phyloP scores from a whole-genome alignment of 805 yeast genomes.

The Pichia rugopelliculosa region DNA sequence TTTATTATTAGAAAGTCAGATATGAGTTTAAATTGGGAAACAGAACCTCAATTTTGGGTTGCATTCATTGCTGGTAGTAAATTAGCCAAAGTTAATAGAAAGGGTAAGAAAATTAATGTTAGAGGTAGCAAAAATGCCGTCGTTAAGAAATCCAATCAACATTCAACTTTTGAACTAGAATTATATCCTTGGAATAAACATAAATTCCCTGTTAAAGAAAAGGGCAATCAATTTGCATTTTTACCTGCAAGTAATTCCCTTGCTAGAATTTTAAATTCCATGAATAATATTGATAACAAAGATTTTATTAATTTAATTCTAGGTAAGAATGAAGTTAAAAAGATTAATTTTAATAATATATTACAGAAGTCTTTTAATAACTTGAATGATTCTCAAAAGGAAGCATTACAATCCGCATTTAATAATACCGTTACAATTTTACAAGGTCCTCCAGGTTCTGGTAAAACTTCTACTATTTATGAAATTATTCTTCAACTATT shows the following conservation, averaged over 20 bases:
- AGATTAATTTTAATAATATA: slow-evolving; percentile 48
- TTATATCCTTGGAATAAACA: slow-evolving; percentile 51
- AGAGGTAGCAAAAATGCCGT: slow-evolving; percentile 9
- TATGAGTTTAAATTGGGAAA: slow-evolving; percentile 26
- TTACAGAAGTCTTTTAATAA: slow-evolving; percentile 41
- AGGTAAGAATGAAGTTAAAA: slow-evolving; percentile 25
- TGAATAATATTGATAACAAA: slow-evolving; percentile 50
- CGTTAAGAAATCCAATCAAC: slow-evolving; percentile 6
- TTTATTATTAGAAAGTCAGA: slow-evolving; percentile 41
- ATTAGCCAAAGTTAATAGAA: slow-evolving; percentile 26
- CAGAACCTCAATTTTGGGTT: slow-evolving; percentile 45
- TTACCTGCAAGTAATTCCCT: slow-evolving; percentile 60
- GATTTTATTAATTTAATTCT: slow-evolving; percentile 34
- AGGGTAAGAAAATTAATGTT: slow-evolving; percentile 17
- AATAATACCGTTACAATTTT: slow-evolving; percentile 50
- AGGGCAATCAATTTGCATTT: slow-evolving; percentile 30
- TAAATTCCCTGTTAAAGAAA: slow-evolving; percentile 20
- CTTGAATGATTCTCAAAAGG: slow-evolving; percentile 64
- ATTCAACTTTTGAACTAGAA: slow-evolving; percentile 37
- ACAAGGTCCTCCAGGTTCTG: slow-evolving; percentile 81
- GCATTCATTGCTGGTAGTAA: slow-evolving; percentile 37
- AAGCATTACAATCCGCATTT: slow-evolving; percentile 65
- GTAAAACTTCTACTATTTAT: slow-evolving; percentile 75
- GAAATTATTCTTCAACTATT: slow-evolving; percentile 73
- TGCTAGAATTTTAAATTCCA: slow-evolving; percentile 56